Conservation (phyloP, 441 rosid species). For the Hypseocharis bilobata region DNA sequence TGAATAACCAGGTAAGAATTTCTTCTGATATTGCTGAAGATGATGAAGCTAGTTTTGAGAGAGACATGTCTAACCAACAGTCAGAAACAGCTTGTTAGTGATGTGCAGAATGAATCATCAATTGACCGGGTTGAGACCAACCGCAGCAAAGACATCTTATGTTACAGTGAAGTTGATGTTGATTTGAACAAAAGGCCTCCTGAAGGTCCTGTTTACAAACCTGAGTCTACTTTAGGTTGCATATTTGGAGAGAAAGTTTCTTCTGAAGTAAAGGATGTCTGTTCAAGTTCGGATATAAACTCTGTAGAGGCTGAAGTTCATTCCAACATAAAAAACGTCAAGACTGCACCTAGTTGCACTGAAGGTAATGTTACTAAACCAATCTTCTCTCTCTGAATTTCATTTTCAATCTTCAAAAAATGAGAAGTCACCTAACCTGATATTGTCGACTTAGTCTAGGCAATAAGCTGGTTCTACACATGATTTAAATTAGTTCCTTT, state of each 20-base stretch:
- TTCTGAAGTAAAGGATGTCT: constrained; percentile 20
- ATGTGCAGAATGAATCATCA: constrained; percentile 18
- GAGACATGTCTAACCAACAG: constrained; percentile 17
- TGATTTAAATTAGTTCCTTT: constrained; percentile 2
- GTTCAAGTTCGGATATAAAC: constrained; percentile 22
- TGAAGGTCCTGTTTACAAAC: constrained; percentile 21
- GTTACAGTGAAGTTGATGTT: constrained; percentile 26
- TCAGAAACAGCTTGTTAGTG: constrained; percentile 21
- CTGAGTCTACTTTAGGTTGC: constrained; percentile 26
- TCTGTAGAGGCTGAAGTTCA: constrained; percentile 16
- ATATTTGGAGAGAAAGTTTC: constrained; percentile 20
- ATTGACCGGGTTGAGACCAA: constrained; percentile 24
- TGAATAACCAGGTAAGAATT: constrained; percentile 16
- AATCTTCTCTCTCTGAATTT: not conserved
- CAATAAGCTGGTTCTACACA: too few species aligned
- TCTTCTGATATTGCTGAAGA: constrained; percentile 25
- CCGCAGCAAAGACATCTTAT: constrained; percentile 22
- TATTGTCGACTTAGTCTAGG: not conserved
- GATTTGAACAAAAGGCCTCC: constrained; percentile 21
- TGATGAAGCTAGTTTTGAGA: constrained; percentile 25
- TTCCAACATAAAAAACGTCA: constrained; percentile 22
- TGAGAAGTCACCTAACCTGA: not conserved
- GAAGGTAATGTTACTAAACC: constrained; percentile 33
- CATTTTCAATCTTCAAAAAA: not conserved
- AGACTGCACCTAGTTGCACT: constrained; percentile 24